Conservation (phyloP, 140 eudicot species). For the Senecio squalidus region DNA sequence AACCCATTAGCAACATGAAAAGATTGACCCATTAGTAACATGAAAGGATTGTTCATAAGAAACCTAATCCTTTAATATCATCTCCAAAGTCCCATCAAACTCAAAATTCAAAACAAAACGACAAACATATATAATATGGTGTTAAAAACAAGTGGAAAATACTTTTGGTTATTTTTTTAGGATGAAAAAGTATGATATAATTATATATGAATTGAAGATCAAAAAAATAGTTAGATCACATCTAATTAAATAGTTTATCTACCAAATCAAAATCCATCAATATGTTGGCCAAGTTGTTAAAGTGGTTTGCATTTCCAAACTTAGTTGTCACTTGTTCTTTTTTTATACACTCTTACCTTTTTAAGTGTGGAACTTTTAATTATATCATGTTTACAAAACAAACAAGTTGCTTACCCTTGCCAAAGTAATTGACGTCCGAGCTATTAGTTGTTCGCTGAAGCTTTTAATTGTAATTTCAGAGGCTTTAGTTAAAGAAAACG, state of each 20-base stretch:
- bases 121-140: slow-evolving; percentile 10
- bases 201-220: slow-evolving; percentile 20
- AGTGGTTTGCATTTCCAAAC: slow-evolving; percentile 10
- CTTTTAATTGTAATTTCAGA: no score
- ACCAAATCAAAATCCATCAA: slow-evolving; percentile 12
- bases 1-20: slow-evolving; percentile 7
- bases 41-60: slow-evolving; percentile 3
- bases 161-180: slow-evolving; percentile 13
- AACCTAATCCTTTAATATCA: slow-evolving; percentile 6
- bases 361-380: slow-evolving; percentile 5
- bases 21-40: slow-evolving; percentile 5
- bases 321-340: slow-evolving; percentile 13
- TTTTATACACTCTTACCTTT: slow-evolving; percentile 8
- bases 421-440: no score
- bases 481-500: no score
- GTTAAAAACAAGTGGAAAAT: slow-evolving; percentile 15
- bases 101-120: slow-evolving; percentile 10
- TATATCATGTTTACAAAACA: slow-evolving; percentile 17
- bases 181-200: slow-evolving; percentile 14
- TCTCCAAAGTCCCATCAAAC: background rate
- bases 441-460: no score
- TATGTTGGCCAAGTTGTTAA: slow-evolving; percentile 30
- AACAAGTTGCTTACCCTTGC: background rate
- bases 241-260: slow-evolving; percentile 22
- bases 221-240: slow-evolving; percentile 19